Conservation (phyloP, 306 rosid genomes). For the Notholithocarpus densiflorus region DNA sequence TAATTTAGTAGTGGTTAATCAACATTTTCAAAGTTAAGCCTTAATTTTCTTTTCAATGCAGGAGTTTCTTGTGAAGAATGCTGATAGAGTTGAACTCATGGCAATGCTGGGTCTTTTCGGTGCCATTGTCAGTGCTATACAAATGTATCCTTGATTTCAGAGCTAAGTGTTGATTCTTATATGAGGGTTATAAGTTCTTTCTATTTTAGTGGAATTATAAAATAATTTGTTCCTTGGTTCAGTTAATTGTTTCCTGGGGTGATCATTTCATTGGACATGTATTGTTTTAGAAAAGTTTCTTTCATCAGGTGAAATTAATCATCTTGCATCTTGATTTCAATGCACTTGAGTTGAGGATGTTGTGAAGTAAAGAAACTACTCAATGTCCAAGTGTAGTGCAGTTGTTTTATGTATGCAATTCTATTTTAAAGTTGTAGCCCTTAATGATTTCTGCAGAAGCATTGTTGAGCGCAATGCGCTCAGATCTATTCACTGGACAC, state of each 20-base stretch:
- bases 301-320: not conserved
- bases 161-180: slow-evolving; percentile 2
- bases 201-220: not conserved
- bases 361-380: slow-evolving; percentile 4
- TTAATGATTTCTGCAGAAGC: slow-evolving; percentile 61
- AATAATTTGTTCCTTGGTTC: not conserved
- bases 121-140: slow-evolving; percentile 81
- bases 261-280: slow-evolving; percentile 4
- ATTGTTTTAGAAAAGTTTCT: not conserved
- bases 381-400: slow-evolving; percentile 1
- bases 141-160: slow-evolving; percentile 77
- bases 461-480: slow-evolving; percentile 80
- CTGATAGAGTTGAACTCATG: slow-evolving; percentile 88
- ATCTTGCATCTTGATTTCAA: slow-evolving; percentile 10
- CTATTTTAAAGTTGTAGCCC: slow-evolving; percentile 34
- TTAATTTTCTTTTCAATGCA: slow-evolving; percentile 34
- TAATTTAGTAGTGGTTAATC: not conserved
- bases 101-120: slow-evolving; percentile 77
- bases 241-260: not conserved
- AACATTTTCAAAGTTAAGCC: not conserved
- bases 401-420: not conserved
- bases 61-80: slow-evolving; percentile 88
- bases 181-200: slow-evolving; percentile 9
- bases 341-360: slow-evolving; percentile 12
- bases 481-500: slow-evolving; percentile 80